Percentiles rank a stretch among this genome's conserved stretches.
Evolutionary conservation across 768 basidiomycete genomes (phyloP).

Genomic region (Rhodotorula diobovata): DNA sequence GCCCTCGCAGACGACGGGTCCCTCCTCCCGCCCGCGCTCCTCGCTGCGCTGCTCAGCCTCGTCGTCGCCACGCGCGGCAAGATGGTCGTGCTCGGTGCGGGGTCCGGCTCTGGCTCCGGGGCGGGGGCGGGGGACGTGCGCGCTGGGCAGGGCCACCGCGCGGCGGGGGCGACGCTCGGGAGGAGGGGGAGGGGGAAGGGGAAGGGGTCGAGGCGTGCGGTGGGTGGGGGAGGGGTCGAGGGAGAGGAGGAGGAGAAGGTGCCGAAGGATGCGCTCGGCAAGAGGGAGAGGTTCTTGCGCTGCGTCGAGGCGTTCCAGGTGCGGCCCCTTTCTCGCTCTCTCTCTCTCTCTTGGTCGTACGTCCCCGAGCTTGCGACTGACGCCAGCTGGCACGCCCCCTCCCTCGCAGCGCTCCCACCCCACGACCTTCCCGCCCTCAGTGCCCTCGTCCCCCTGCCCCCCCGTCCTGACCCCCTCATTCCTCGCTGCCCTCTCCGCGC

Average conservation of each 20-base stretch:
- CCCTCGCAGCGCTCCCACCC: neutral
- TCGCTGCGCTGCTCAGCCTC: conserved; percentile 24
- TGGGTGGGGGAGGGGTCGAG: no score
- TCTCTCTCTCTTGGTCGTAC: neutral
- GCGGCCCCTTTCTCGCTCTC: neutral
- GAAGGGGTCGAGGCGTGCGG: neutral
- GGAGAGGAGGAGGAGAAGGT: neutral
- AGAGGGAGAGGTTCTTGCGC: neutral
- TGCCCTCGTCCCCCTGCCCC: neutral
- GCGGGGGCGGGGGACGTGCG: no score
- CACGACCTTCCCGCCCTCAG: neutral
- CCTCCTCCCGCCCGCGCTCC: conserved; percentile 6
- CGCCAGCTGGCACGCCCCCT: no score
- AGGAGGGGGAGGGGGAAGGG: neutral
- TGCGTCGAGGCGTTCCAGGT: neutral
- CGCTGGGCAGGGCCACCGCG: no score
- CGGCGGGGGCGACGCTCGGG: neutral
- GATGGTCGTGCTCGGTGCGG: conserved; percentile 8
- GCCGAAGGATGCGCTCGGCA: neutral
- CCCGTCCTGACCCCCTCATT: neutral
- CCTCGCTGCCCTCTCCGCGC: neutral
- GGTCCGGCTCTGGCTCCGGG: neutral
- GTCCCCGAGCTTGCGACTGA: neutral
- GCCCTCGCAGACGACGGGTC: conserved; percentile 6
- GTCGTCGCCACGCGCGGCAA: conserved; percentile 16